Evolutionary conservation across 2,329 filamentous ascomycete genomes (phyloP), one percentile per base, ranked within the genome.

Genomic region (Macrophomina phaseolina): DNA sequence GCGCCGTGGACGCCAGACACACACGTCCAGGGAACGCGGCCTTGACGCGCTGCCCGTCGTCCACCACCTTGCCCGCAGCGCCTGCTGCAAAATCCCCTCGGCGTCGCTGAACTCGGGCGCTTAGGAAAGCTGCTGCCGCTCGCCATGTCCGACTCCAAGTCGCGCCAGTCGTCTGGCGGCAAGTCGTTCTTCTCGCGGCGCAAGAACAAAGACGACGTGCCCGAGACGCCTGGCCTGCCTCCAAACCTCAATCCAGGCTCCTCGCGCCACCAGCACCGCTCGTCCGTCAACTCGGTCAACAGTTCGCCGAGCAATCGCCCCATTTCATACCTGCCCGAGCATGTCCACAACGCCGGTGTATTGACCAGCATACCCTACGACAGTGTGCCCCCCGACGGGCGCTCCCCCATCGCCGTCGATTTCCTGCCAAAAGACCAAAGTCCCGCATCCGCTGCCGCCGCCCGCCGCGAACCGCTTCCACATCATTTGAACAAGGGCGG

Each of bases 361-460:
- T 92, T 97, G 74, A 93, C 93, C 40, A 90, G 92, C 34, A 94
- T 97, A 70, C 92, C 94, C 38, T 97, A 96, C 82, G 92, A 97
- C 72, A 88, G 83, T 73, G 84, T 90, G 36, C 77, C 85, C 61
- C 77, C 86, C 65, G 90, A 91, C 76, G 86, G 85, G 58, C 88
- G 87, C 74, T 90, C 89, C 30, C 90, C 92, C 5, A 86, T 92
- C 67, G 81, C 90, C 46, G 84, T 92, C 74, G 91, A 96, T 53
- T 91, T 91, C 75, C 82, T 92, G 51, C 89, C 90, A 60, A 87
- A 87, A 74, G 80, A 85, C 67, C 89, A 92, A 69, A 88, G 84
- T 71, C 83, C 87, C 28, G 74, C 79, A 32, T 79, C 66, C 83
- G 40, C 56, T 83, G 40, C 56, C n/a, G 56, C 40, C 30, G 30